These are phyloP conservation scores for Blepharisma stoltei DNA, from an alignment of 73 alveolate species.

Conservation along the genomic window DNA sequence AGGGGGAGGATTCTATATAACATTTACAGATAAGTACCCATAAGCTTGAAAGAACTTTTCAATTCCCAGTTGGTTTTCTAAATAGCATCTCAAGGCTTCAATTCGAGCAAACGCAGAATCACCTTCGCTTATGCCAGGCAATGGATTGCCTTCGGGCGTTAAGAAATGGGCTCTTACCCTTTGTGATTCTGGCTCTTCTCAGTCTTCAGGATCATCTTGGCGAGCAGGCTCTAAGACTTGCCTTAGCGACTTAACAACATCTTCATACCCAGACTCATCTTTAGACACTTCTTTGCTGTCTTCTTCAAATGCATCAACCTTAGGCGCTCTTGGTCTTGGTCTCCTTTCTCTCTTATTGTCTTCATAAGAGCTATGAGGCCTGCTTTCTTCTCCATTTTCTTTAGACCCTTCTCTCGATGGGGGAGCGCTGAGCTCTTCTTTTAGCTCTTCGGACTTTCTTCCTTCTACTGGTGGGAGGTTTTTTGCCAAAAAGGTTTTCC, in stretches of 20 bases:
- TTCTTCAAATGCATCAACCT: slow-evolving; percentile 18
- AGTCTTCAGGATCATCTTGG: slow-evolving; percentile 49
- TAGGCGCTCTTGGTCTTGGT: neutral
- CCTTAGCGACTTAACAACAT: slow-evolving; percentile 33
- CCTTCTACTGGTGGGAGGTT: neutral
- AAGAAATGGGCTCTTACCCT: slow-evolving; percentile 33
- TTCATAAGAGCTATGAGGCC: neutral
- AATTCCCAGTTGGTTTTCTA: slow-evolving; percentile 68
- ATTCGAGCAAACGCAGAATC: slow-evolving; percentile 77
- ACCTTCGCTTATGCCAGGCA: slow-evolving; percentile 71
- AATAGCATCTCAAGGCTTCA: slow-evolving; percentile 79
- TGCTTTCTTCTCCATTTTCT: neutral
- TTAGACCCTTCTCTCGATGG: slow-evolving; percentile 22
- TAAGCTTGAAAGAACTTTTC: slow-evolving; percentile 69
- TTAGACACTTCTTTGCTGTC: slow-evolving; percentile 23
- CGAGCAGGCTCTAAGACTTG: slow-evolving; percentile 45
- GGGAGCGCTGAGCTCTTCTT: neutral
- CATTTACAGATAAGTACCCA: slow-evolving; percentile 31
- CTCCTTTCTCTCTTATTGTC: neutral
- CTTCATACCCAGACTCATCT: slow-evolving; percentile 37
- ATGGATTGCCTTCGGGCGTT: slow-evolving; percentile 42
- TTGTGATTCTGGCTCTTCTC: slow-evolving; percentile 50
- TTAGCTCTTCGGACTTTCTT: slow-evolving; percentile 25
- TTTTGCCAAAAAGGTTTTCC: slow-evolving; percentile 42
- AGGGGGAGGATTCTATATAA: slow-evolving; percentile 24